phyloP scores from a whole-genome alignment of 768 basidiomycete species.

The Lentinula sp. region DNA sequence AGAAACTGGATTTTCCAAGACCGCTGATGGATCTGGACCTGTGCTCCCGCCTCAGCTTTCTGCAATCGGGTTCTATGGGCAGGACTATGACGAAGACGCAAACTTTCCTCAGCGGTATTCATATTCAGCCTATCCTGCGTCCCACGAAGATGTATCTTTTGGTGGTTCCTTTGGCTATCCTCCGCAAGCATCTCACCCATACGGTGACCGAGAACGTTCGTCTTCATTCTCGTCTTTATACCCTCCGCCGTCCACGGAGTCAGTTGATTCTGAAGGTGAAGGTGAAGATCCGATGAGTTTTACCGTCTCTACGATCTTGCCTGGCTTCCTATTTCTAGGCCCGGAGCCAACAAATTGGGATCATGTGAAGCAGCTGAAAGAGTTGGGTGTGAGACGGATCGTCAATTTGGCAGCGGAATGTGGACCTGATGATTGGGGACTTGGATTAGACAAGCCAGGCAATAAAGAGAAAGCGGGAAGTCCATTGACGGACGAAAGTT shows the following conservation, averaged over 20 bases:
- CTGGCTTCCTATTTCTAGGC: slow-evolving; percentile 86
- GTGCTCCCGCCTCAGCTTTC: neutral
- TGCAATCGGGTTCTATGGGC: neutral
- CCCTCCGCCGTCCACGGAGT: slow-evolving; percentile 43
- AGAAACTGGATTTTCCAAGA: neutral
- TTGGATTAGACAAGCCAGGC: neutral
- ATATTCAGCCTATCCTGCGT: slow-evolving; percentile 1
- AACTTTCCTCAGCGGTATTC: neutral
- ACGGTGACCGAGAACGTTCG: slow-evolving; percentile 21
- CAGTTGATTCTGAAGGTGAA: slow-evolving; percentile 2
- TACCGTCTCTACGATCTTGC: slow-evolving; percentile 85
- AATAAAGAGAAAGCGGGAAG: neutral
- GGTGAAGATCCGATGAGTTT: slow-evolving; percentile 61
- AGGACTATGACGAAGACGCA: neutral
- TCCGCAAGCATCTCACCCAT: slow-evolving; percentile 1
- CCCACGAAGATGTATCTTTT: slow-evolving; percentile 3
- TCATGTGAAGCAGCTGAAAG: slow-evolving; percentile 70
- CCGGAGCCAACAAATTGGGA: slow-evolving; percentile 74
- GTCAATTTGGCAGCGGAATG: slow-evolving; percentile 91
- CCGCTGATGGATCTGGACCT: slow-evolving; percentile 7
- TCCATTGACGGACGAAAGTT: neutral
- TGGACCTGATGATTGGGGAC: slow-evolving; percentile 52
- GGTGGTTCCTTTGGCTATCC: slow-evolving; percentile 3
- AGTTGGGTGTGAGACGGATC: slow-evolving; percentile 79
- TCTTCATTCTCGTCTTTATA: slow-evolving; percentile 2